Base-by-base conservation (phyloP, 139 green algal species). In the Diplosphaera chodatii region DNA sequence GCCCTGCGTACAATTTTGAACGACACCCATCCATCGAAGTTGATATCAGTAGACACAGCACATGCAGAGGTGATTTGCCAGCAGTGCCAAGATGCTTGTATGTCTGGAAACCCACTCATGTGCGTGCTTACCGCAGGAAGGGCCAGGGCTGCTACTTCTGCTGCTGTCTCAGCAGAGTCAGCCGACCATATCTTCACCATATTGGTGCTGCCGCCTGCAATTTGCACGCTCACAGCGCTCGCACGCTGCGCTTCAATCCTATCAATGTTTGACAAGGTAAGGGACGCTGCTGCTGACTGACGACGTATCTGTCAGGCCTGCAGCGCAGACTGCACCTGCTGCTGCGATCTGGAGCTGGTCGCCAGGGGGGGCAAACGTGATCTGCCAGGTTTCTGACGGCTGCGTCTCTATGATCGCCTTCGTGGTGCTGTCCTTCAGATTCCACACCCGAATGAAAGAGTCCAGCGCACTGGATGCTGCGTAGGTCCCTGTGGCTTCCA, bases 351-450 rank as follows among this genome's bases (percentile, higher is more conserved):
- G 40, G 23, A 68, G 70, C 18, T 48, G 56, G 34, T 74, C 67
- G 23, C 32, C 37, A 1, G 63, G 31, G 1, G 89, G 89, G 0
- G 82, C 74, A 65, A 96, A 96, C 0, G 81, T 73, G 16, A 94
- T 78, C 20, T 74, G 70, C 93, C 93, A 98, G 3, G 86, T 87
- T 72, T 98, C 93, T 10, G 90, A 94, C 1, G 92, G 89, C 16
- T 83, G 81, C 27, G 80, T 82, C 77, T 96, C 88, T 28, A 96
- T 85, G 6, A 87, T 66, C 4, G 80, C 81, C 20, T 86, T 78
- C 20, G 75, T 81, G 37, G 48, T 76, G 37, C 78, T 62, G 32
- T 68, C 68, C 68, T 72, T 32, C 10, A 92, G 74, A 32, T 83
- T 81, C 82, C 88, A 96, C 28, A 97, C 82, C 0, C 88, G 81